Percentiles rank a stretch among this genome's conserved stretches.
These are phyloP conservation scores for Rhodamnia rubescens DNA, from an alignment of 345 rosid species.

Conservation along the genomic window DNA sequence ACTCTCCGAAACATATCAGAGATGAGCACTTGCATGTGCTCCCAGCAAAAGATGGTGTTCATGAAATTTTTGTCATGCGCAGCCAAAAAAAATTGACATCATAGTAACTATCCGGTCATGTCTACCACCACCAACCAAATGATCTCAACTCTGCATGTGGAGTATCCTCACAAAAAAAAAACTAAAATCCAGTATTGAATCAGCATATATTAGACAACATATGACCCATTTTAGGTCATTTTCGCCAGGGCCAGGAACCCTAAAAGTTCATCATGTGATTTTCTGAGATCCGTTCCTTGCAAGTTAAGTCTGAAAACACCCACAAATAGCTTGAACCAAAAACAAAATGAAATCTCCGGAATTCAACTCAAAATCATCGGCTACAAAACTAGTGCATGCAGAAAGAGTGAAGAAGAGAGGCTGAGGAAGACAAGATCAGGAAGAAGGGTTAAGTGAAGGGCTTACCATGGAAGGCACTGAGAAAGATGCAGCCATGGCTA, in stretches of 20 bases:
- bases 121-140: neutral
- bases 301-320: neutral
- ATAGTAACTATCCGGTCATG: neutral
- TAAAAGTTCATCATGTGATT: neutral
- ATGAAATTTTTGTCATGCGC: neutral
- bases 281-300: neutral
- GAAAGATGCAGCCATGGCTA: constrained; percentile 88
- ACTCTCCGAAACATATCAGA: neutral
- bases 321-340: neutral
- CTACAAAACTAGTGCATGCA: neutral
- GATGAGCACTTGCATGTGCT: neutral
- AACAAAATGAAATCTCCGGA: neutral
- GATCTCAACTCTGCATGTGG: neutral
- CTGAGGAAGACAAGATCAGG: neutral
- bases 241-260: neutral
- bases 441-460: neutral
- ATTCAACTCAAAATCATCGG: neutral
- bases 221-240: neutral
- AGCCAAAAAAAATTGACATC: neutral
- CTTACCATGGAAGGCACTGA: constrained; percentile 86
- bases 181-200: neutral
- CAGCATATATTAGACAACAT: neutral
- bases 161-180: neutral
- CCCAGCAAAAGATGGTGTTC: neutral
- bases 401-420: neutral